Evolutionary conservation across 345 rosid genomes (phyloP), one percentile per base, ranked within the genome.

Genomic region (Turritis glabra): DNA sequence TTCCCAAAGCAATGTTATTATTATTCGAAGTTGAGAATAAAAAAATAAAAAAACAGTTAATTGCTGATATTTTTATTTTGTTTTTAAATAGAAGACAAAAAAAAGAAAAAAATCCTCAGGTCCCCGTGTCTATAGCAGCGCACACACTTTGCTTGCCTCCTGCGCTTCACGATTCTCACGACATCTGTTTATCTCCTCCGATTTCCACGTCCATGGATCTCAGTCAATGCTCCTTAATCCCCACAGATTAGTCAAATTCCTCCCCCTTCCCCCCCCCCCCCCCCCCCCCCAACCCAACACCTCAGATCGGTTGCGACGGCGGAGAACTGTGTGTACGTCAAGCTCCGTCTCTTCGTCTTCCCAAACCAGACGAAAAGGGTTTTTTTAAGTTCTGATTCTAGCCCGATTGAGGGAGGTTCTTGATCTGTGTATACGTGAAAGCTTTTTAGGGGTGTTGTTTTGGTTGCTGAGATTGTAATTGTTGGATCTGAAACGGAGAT

Each of bases 181-280:
- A 74, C 78, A 66, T 47, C 61, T 74, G 73, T 57, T 74, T 58
- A 38, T 73, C 63, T 74, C 29, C 67, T 26, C 50, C 73, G 12
- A 37, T 72, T 25, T 13, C 69, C 69, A 47, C 76, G 69, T 72
- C 50, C 67, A 74, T 74, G 60, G 72, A 66, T 74, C 67, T 66
- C 67, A 37, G 26, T 73, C 50, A 73, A 44, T 63, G 26, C 55
- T 52, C 71, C 27, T 60, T 17, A 4, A 8, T 52, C 50, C 70
- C 55, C 14, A 0, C 18, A 12, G 29, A 29, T 32, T 69, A 69
- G 75, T 62, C 69, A 53, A 69, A 11, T 40, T 14, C 14, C 14
- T n/a, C 51, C 1, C 23, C 33, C n/a, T n/a, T n/a, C n/a, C n/a
- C n/a, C n/a, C n/a, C n/a, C n/a, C n/a, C n/a, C n/a, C n/a, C n/a